phyloP scores from a whole-genome alignment of 768 basidiomycete species.

The Gloeostereum incarnatum region DNA sequence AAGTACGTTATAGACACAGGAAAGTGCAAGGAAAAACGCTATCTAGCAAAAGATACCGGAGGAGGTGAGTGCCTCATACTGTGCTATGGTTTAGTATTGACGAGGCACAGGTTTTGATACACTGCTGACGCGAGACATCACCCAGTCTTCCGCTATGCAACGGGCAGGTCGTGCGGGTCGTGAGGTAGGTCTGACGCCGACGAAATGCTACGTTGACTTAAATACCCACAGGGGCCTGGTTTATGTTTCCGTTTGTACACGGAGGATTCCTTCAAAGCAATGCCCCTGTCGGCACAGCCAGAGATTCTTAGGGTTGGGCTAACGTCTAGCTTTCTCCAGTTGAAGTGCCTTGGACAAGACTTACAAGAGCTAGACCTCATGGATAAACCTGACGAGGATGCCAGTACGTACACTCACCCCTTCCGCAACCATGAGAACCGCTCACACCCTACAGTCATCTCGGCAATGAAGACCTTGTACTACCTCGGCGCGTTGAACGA shows the following conservation, averaged over 20 bases:
- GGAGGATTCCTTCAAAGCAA: conserved; percentile 59
- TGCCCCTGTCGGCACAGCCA: conserved; percentile 65
- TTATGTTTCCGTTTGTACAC: conserved; percentile 92
- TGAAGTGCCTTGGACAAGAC: conserved; percentile 78
- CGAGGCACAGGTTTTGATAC: conserved; percentile 73
- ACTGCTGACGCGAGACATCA: conserved; percentile 72
- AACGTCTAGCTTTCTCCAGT: conserved; percentile 73
- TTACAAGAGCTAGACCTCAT: conserved; percentile 79
- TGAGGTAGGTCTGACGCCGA: conserved; percentile 45
- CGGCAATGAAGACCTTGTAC: conserved; percentile 65
- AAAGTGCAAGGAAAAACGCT: conserved; percentile 91
- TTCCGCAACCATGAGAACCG: background rate
- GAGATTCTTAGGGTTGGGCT: conserved; percentile 89
- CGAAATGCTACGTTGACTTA: no score
- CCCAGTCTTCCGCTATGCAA: conserved; percentile 86
- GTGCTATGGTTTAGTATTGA: conserved; percentile 3
- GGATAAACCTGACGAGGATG: conserved; percentile 72
- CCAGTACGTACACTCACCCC: no score
- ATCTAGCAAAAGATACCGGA: conserved; percentile 58
- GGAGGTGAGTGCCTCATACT: conserved; percentile 35
- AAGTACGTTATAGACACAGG: conserved; percentile 95
- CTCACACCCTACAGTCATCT: conserved; percentile 31
- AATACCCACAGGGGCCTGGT: conserved; percentile 58
- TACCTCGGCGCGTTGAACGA: conserved; percentile 73
- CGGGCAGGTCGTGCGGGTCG: conserved; percentile 96